These are phyloP conservation scores for Beauveria brongniartii DNA, from an alignment of 2,329 filamentous ascomycete species.

Conservation along the genomic window DNA sequence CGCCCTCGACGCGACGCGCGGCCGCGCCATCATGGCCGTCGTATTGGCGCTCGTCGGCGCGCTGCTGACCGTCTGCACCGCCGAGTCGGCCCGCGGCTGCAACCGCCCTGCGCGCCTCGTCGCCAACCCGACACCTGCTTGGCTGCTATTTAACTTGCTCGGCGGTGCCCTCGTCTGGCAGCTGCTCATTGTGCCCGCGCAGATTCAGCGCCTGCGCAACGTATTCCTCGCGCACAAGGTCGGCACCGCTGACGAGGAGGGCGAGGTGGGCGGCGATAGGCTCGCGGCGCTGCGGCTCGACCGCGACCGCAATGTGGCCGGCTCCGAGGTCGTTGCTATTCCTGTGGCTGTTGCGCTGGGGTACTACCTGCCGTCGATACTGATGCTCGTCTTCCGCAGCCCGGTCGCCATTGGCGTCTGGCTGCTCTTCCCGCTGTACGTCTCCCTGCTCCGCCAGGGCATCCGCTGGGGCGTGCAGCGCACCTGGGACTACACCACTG, in stretches of 20 bases:
- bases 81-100: constrained; percentile 40
- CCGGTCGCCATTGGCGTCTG: constrained; percentile 34
- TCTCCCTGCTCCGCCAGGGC: constrained; percentile 33
- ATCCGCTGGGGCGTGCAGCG: constrained; percentile 23
- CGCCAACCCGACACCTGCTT: constrained; percentile 30
- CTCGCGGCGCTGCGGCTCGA: constrained; percentile 12
- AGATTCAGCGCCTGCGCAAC: constrained; percentile 33
- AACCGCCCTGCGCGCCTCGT: constrained; percentile 29
- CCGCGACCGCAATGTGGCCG: constrained; percentile 30
- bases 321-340: constrained; percentile 50
- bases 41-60: constrained; percentile 37
- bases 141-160: constrained; percentile 40
- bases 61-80: constrained; percentile 39
- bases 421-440: constrained; percentile 45
- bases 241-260: constrained; percentile 12
- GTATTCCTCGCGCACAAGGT: constrained; percentile 21
- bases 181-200: constrained; percentile 41
- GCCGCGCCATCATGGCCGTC: constrained; percentile 31
- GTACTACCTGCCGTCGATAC: constrained; percentile 36
- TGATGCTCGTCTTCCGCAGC: constrained; percentile 36
- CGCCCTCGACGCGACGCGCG: constrained; percentile 33
- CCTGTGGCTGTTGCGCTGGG: constrained; percentile 40
- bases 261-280: constrained; percentile 13
- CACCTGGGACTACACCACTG: constrained; percentile 19
- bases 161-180: constrained; percentile 45